These are phyloP conservation scores for Solanum sejunctum DNA, from an alignment of 257 asterid genomes.

Conservation along the genomic window DNA sequence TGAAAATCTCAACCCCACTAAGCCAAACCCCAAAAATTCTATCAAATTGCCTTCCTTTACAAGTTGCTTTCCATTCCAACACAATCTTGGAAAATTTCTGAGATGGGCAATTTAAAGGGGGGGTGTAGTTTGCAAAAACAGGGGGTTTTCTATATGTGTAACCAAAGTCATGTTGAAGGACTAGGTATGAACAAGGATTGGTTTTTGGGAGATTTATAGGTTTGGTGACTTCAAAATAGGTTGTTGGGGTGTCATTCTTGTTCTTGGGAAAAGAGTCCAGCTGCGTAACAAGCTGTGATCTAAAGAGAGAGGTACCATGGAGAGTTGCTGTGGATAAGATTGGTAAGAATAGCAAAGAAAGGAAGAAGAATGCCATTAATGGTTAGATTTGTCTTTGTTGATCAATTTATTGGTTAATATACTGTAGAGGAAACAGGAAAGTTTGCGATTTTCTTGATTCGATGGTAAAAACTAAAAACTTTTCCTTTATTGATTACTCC, in stretches of 20 bases:
- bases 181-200: conserved; percentile 25
- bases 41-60: conserved; percentile 73
- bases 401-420: neutral
- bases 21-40: conserved; percentile 82
- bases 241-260: conserved; percentile 14
- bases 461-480: no score
- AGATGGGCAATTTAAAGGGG: conserved; percentile 36
- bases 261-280: neutral
- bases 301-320: conserved; percentile 11
- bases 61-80: conserved; percentile 58
- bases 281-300: conserved; percentile 9
- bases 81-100: conserved; percentile 39
- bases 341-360: conserved; percentile 1
- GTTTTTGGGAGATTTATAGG: conserved; percentile 42
- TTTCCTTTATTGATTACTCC: no score
- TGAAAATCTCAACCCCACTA: conserved; percentile 75
- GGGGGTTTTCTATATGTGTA: conserved; percentile 49
- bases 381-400: neutral
- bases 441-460: neutral
- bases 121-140: conserved; percentile 30
- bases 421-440: neutral
- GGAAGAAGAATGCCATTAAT: conserved; percentile 10
- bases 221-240: conserved; percentile 52
- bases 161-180: conserved; percentile 50
- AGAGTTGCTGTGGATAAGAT: conserved; percentile 20